A percentile compares a stretch with the other conserved stretches of the same genome.
Conservation (phyloP, 2,329 filamentous ascomycete genomes). For the Fusarium tuaranense region DNA sequence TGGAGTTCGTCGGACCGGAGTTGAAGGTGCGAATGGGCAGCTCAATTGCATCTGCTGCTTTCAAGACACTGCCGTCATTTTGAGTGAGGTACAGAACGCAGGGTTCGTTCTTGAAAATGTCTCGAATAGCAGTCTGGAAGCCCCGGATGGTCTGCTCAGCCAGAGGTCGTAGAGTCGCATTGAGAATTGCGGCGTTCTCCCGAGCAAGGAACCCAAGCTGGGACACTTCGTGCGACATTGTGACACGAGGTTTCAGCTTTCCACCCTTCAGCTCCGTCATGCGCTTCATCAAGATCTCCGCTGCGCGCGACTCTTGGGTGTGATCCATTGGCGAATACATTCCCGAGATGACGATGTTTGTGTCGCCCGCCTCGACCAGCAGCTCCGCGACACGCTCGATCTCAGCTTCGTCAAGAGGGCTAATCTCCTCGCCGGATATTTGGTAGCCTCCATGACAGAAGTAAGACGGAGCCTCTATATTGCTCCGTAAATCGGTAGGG, state of each 20-base stretch:
- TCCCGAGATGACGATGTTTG: not conserved
- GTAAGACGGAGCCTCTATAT: constrained; percentile 10
- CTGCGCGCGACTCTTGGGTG: constrained; percentile 44
- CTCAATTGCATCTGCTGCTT: constrained; percentile 54
- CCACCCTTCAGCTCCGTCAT: not conserved
- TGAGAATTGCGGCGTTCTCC: constrained; percentile 66
- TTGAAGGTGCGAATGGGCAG: constrained; percentile 62
- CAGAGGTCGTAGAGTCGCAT: constrained; percentile 61
- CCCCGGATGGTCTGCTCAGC: constrained; percentile 59
- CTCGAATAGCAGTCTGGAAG: constrained; percentile 58
- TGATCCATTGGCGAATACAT: not conserved
- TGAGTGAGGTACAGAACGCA: constrained; percentile 60
- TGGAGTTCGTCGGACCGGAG: constrained; percentile 63
- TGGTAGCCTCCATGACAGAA: constrained; percentile 39
- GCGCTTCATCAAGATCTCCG: constrained; percentile 35
- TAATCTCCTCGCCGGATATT: constrained; percentile 53
- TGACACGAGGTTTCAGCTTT: not conserved
- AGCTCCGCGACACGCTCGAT: constrained; percentile 11
- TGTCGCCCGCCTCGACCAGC: not conserved
- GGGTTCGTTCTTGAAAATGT: constrained; percentile 49
- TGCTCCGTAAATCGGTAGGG: not conserved
- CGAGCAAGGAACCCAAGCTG: constrained; percentile 58
- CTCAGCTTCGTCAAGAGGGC: constrained; percentile 21
- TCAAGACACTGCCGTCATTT: constrained; percentile 62
- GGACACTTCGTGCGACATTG: constrained; percentile 47